Evolutionary conservation across 2,329 filamentous ascomycete genomes (phyloP).

Genomic region (Colletotrichum noveboracense): DNA sequence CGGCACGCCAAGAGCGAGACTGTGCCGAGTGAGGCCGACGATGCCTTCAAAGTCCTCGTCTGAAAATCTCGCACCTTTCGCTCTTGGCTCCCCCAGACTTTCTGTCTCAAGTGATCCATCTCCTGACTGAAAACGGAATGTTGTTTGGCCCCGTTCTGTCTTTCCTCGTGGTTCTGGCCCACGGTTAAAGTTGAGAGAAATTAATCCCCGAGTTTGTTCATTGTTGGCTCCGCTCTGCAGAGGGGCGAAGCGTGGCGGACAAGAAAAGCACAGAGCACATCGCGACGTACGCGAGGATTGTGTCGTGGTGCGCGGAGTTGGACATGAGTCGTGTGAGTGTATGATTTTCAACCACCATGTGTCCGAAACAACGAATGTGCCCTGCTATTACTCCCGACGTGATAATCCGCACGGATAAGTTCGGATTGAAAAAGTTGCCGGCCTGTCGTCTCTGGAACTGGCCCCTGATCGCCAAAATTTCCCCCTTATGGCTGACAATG

Average conservation of each 20-base stretch:
- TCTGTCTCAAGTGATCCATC: background rate
- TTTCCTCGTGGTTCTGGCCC: background rate
- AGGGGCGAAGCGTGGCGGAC: background rate
- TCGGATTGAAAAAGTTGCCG: background rate
- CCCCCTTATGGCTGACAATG: background rate
- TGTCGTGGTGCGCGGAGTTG: background rate
- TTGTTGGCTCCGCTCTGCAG: background rate
- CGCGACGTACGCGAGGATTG: background rate
- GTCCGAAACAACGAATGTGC: background rate
- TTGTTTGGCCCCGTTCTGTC: background rate
- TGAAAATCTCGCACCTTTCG: background rate
- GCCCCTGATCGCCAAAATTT: background rate
- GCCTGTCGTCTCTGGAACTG: background rate
- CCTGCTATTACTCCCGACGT: background rate
- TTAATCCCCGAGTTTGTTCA: slow-evolving; percentile 9
- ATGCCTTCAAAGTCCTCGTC: background rate
- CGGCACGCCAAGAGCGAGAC: background rate
- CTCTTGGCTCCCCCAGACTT: background rate
- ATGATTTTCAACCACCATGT: background rate
- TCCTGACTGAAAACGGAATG: background rate
- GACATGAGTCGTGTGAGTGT: slow-evolving; percentile 8
- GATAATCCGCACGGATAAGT: background rate
- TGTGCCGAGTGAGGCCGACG: background rate
- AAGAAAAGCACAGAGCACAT: slow-evolving; percentile 5
- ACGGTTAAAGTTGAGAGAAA: slow-evolving; percentile 7